Evolutionary conservation across 2,329 filamentous ascomycete species (phyloP).

Genomic region (Akanthomyces muscarius): DNA sequence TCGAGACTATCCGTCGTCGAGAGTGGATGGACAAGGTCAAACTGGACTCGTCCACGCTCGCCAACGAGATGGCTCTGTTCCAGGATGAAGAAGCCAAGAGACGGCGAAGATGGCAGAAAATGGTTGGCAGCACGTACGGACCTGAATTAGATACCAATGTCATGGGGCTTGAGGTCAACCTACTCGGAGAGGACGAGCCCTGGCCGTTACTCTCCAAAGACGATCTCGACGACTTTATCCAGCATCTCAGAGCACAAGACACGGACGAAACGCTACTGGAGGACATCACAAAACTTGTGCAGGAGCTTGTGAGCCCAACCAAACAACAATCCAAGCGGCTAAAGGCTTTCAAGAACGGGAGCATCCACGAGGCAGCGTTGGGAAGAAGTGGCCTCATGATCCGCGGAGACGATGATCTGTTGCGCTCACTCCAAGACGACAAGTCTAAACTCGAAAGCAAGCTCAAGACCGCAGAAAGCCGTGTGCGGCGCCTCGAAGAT

Average conservation of each 20-base stretch:
- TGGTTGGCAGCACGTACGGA: slow-evolving; percentile 70
- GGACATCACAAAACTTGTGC: slow-evolving; percentile 71
- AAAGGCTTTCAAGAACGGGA: slow-evolving; percentile 95
- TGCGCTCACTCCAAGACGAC: slow-evolving; percentile 74
- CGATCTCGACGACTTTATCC: slow-evolving; percentile 72
- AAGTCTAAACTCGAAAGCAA: slow-evolving; percentile 71
- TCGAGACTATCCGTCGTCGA: slow-evolving; percentile 78
- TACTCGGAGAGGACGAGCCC: slow-evolving; percentile 70
- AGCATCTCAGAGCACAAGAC: slow-evolving; percentile 59
- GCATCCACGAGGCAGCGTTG: slow-evolving; percentile 83
- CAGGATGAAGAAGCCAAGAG: slow-evolving; percentile 90
- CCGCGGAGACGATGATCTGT: slow-evolving; percentile 80
- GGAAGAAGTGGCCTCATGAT: slow-evolving; percentile 83
- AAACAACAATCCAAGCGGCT: slow-evolving; percentile 82
- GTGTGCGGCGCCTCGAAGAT: slow-evolving; percentile 87
- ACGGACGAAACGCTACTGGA: slow-evolving; percentile 62
- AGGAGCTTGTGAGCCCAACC: slow-evolving; percentile 75
- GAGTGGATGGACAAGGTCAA: slow-evolving; percentile 94
- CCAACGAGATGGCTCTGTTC: slow-evolving; percentile 88
- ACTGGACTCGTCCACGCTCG: slow-evolving; percentile 77
- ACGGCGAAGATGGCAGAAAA: slow-evolving; percentile 85
- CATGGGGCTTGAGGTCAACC: slow-evolving; percentile 77
- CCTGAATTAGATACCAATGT: slow-evolving; percentile 65
- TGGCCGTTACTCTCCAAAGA: slow-evolving; percentile 77
- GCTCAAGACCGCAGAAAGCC: slow-evolving; percentile 78